Evolutionary conservation across 768 basidiomycete species (phyloP).

Genomic region (Boletellus ananiceps): DNA sequence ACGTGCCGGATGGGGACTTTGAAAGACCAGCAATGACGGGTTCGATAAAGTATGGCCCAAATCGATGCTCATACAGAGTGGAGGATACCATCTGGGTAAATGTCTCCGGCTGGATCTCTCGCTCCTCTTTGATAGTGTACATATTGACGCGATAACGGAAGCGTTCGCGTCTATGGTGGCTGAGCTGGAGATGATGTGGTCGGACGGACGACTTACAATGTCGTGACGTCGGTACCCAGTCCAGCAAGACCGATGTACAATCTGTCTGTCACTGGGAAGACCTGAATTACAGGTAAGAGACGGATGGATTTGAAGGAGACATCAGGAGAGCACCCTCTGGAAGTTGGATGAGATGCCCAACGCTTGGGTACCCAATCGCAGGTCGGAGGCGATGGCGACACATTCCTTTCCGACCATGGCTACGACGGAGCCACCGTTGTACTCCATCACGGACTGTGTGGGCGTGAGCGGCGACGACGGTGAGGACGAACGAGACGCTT

Average conservation of each 20-base stretch:
- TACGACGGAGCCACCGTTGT: slow-evolving; percentile 96
- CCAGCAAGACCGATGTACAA: slow-evolving; percentile 91
- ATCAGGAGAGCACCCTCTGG: slow-evolving; percentile 65
- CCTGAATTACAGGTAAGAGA: slow-evolving; percentile 40
- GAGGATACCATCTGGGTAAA: slow-evolving; percentile 95
- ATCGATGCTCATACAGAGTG: slow-evolving; percentile 92
- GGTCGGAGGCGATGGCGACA: slow-evolving; percentile 95
- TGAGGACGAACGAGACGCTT: slow-evolving; percentile 4
- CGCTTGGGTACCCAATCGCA: slow-evolving; percentile 85
- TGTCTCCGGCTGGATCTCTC: slow-evolving; percentile 93
- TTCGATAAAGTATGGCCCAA: slow-evolving; percentile 94
- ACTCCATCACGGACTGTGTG: slow-evolving; percentile 78
- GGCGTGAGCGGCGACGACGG: slow-evolving; percentile 2
- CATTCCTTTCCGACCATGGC: slow-evolving; percentile 99
- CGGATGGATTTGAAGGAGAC: slow-evolving; percentile 11
- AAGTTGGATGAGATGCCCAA: slow-evolving; percentile 88
- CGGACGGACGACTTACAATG: slow-evolving; percentile 54
- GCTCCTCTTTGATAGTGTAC: slow-evolving; percentile 99
- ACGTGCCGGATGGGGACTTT: slow-evolving; percentile 61
- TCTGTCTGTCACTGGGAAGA: slow-evolving; percentile 91
- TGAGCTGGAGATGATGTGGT: slow-evolving; percentile 1
- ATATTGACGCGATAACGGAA: slow-evolving; percentile 96
- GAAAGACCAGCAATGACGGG: slow-evolving; percentile 93
- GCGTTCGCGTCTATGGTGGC: slow-evolving; percentile 64
- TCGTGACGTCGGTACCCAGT: slow-evolving; percentile 88